Evolutionary conservation across 2,329 filamentous ascomycete species (phyloP), one percentile per base, ranked within the genome.

Genomic region (Apiospora saccharicola): DNA sequence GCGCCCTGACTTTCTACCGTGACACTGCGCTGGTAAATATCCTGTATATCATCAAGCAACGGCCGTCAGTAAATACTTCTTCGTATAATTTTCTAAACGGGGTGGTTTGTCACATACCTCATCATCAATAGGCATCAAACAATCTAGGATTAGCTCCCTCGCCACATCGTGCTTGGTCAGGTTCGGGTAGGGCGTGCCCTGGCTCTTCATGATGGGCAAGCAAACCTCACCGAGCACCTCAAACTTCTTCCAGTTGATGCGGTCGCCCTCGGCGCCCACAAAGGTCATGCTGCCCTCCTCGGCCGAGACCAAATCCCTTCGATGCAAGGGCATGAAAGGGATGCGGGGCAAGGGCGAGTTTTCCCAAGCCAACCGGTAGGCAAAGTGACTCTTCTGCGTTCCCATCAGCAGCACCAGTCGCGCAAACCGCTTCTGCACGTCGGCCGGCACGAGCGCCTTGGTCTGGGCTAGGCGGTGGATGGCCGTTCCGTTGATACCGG

Each of bases 231-330:
- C 95, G 83, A 98, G 91, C 44, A 99, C 92, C 82, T 98, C 96
- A 78, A 98, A 99, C 81, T 99, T 99, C 83, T 93, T 95, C 96
- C 96, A 99, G 81, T 98, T 98, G 80, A 99, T 94, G 70, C 94
- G 88, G 74, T 94, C 90, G 75, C 87, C 90, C 73, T 90, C 88
- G 2, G 89, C 87, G 10, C 93, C 94, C 1, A 98, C 86, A 80
- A 98, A 96, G 0, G 96, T 98, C 78, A 90, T 90, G 82, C 96
- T 98, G 46, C 96, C 96, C 82, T 98, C 94, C 79, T 97, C 94
- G 0, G 96, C 96, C 16, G 93, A 94, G 1, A 98, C 94, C 34
- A 99, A 87, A 83, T 99, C 96, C 75, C 95, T 90, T 61, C 94
- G 90, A 79, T 97, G 94, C 41, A 98, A 87, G 2, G 96, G 96